Evolutionary conservation across 2,329 filamentous ascomycete genomes (phyloP).

Genomic region (Diaporthe humulicola): DNA sequence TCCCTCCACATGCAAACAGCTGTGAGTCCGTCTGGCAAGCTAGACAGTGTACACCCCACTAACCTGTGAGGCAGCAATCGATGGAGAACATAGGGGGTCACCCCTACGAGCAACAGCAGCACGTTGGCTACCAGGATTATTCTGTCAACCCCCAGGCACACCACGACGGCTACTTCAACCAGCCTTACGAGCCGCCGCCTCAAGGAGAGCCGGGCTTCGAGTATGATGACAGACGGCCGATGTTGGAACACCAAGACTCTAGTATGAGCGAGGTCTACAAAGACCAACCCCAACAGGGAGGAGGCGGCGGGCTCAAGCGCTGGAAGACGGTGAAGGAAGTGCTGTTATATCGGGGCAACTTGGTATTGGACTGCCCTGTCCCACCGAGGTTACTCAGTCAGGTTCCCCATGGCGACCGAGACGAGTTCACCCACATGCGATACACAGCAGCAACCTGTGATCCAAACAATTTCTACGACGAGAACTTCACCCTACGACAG

Average conservation of each 20-base stretch:
- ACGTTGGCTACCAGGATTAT: slow-evolving; percentile 66
- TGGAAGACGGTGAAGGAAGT: slow-evolving; percentile 99
- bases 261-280: slow-evolving; percentile 60
- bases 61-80: slow-evolving; percentile 59
- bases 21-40: slow-evolving; percentile 63
- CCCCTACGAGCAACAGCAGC: slow-evolving; percentile 57
- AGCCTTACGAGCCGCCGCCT: slow-evolving; percentile 81
- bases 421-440: slow-evolving; percentile 92
- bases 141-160: slow-evolving; percentile 85
- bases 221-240: slow-evolving; percentile 80
- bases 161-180: slow-evolving; percentile 88
- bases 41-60: slow-evolving; percentile 26
- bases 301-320: slow-evolving; percentile 76
- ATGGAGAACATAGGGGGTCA: slow-evolving; percentile 62
- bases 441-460: slow-evolving; percentile 97
- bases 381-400: slow-evolving; percentile 90
- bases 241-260: slow-evolving; percentile 75
- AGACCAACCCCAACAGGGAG: slow-evolving; percentile 61
- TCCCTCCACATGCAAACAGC: slow-evolving; percentile 86
- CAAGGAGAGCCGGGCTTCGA: slow-evolving; percentile 73
- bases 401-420: slow-evolving; percentile 90
- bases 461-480: slow-evolving; percentile 86
- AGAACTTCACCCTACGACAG: slow-evolving; percentile 92
- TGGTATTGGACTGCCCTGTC: slow-evolving; percentile 96
- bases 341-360: slow-evolving; percentile 94